Evolutionary conservation across 495 filamentous ascomycete species (phyloP), one percentile per base, ranked within the genome.

Genomic region (Immersiella caudata): DNA sequence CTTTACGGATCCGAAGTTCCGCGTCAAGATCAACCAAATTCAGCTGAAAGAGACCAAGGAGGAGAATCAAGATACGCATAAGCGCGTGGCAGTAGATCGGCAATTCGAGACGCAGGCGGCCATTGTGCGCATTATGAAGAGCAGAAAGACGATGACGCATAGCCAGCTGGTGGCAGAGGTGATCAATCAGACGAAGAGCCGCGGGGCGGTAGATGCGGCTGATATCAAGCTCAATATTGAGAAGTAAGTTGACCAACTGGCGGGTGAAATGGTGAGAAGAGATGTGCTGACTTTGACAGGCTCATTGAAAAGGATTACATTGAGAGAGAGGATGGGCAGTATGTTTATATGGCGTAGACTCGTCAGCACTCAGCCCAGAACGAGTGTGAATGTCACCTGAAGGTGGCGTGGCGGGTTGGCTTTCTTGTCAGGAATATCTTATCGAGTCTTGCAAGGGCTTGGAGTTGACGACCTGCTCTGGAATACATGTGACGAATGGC

Each of bases 191-290:
- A 98, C 95, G 18, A 92, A 87, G 80, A 89, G 81, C 51, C 84
- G 96, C 50, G 95, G 95, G 1, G 90, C 88, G 21, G 81, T 99
- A 62, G 93, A 96, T 73, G 84, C 92, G 61, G 81, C 78, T 14
- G 93, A 95, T 69, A 97, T 99, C 65, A 99, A 99, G 86, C 86
- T 87, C 80, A 95, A 97, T 75, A 97, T 99, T 76, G 95, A 98
- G 73, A 94, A 91, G 91, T 96, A 78, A 69, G 90, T 26, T 16
- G 36, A 9, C 46, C 68, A 62, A 8, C 66, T 54, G 24, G 25
- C 14, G 61, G 16, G 25, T 33, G 4, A 8, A 8, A 33, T 3
- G 4, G 8, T 0, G 8, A 27, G 1, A 40, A 52, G 52, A 29
- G 16, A 60, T 20, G 57, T 33, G 51, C 18, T 14, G 12, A 14